A percentile compares a stretch with the other conserved stretches of the same genome.
phyloP scores from a whole-genome alignment of 2,329 filamentous ascomycete genomes.

The Aphanoascus verrucosus region DNA sequence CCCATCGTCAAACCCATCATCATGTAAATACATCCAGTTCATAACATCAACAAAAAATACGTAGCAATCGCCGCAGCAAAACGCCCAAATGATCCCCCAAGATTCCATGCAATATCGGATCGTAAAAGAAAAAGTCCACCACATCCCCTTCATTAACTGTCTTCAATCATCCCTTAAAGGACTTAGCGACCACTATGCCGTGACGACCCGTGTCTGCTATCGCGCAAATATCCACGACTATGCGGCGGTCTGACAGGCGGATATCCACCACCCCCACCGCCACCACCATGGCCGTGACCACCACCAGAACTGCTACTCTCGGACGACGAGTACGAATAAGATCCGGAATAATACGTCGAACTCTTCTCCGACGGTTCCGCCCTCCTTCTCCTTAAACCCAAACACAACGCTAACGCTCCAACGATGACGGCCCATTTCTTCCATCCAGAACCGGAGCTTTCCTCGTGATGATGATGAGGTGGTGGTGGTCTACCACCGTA shows the following conservation, averaged over 20 bases:
- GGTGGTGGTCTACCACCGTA: constrained; percentile 16
- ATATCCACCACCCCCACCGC: background rate
- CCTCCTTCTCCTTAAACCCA: constrained; percentile 36
- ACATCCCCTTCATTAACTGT: no score
- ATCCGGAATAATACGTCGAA: constrained; percentile 24
- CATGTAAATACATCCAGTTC: no score
- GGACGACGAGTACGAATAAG: constrained; percentile 4
- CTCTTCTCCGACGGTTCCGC: constrained; percentile 31
- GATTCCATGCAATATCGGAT: no score
- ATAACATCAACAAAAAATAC: no score
- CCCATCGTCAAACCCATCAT: no score
- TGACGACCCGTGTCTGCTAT: background rate
- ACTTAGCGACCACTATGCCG: no score
- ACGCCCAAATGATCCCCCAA: no score
- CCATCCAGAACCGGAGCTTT: constrained; percentile 20
- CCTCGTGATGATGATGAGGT: constrained; percentile 26
- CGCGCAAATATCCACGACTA: background rate
- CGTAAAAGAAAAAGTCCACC: no score
- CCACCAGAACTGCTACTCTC: constrained; percentile 6
- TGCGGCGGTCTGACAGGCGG: background rate
- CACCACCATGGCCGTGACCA: background rate
- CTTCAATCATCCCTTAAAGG: no score
- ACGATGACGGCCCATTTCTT: constrained; percentile 33
- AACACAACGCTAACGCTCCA: constrained; percentile 35
- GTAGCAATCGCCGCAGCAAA: no score